These are phyloP conservation scores for Dalbergia oliveri DNA, from an alignment of 306 rosid species.

Conservation along the genomic window DNA sequence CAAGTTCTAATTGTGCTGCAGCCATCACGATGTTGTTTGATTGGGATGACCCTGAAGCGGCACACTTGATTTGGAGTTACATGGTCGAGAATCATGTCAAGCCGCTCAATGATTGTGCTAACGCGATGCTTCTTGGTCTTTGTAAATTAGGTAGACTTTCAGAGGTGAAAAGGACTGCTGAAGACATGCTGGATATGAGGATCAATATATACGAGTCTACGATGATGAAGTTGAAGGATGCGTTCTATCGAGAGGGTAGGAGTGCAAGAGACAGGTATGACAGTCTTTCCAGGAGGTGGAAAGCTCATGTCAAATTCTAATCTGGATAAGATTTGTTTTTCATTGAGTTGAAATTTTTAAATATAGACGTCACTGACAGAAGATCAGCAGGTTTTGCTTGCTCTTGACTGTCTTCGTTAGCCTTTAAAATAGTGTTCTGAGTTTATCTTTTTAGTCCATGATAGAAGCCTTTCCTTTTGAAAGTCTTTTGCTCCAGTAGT, in stretches of 20 bases:
- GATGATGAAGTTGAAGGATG: constrained; percentile 59
- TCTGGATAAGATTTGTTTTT: constrained; percentile 13
- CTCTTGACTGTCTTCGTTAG: constrained; percentile 41
- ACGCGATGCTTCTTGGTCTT: constrained; percentile 73
- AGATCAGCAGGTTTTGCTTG: constrained; percentile 14
- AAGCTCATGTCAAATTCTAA: constrained; percentile 42
- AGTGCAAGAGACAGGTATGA: constrained; percentile 67
- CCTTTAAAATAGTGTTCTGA: constrained; percentile 11
- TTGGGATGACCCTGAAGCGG: constrained; percentile 76
- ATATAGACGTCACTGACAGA: not conserved
- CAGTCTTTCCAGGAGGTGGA: constrained; percentile 64
- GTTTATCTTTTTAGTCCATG: constrained; percentile 27
- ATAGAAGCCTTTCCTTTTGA: constrained; percentile 7
- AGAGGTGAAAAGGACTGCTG: constrained; percentile 57
- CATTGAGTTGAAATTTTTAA: constrained; percentile 3
- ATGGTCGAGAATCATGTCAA: constrained; percentile 60
- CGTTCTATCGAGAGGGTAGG: constrained; percentile 65
- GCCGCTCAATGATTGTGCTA: constrained; percentile 67
- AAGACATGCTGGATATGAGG: constrained; percentile 66
- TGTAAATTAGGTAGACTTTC: constrained; percentile 60
- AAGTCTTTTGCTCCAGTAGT: not conserved
- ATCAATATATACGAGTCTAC: constrained; percentile 65
- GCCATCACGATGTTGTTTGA: constrained; percentile 70
- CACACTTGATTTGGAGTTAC: constrained; percentile 68
- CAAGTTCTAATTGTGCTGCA: constrained; percentile 55